Percentiles rank a stretch among this genome's conserved stretches.
These are phyloP conservation scores for Candida namnaoensis DNA, from an alignment of 805 yeast species.

Conservation along the genomic window DNA sequence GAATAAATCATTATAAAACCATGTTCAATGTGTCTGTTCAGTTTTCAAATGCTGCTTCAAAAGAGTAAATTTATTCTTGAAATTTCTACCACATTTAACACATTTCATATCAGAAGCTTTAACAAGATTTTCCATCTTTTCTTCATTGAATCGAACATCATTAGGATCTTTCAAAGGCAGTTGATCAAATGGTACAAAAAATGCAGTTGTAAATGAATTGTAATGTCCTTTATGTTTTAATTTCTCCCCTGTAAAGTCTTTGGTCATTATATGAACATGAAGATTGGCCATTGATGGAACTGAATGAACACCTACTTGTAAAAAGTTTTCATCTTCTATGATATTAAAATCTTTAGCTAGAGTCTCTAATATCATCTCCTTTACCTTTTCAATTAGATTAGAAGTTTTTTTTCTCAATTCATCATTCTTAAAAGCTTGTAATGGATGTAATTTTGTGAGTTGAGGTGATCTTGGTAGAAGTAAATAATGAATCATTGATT, in stretches of 20 bases:
- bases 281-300: slow-evolving; percentile 62
- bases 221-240: slow-evolving; percentile 61
- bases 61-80: slow-evolving; percentile 29
- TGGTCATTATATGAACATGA: slow-evolving; percentile 67
- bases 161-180: slow-evolving; percentile 31
- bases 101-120: slow-evolving; percentile 30
- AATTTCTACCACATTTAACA: slow-evolving; percentile 31
- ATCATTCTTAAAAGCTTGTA: slow-evolving; percentile 17
- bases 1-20: no score
- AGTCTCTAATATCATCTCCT: slow-evolving; percentile 9
- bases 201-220: slow-evolving; percentile 58
- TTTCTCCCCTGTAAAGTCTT: slow-evolving; percentile 45
- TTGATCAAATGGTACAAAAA: slow-evolving; percentile 49
- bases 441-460: slow-evolving; percentile 41
- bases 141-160: slow-evolving; percentile 31
- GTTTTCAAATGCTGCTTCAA: slow-evolving; percentile 31
- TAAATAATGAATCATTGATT: slow-evolving; percentile 50
- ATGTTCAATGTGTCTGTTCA: no score
- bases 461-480: slow-evolving; percentile 43
- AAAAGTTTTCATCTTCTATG: slow-evolving; percentile 14
- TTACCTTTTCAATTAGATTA: slow-evolving; percentile 5
- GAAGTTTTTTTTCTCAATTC: slow-evolving; percentile 19
- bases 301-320: slow-evolving; percentile 59
- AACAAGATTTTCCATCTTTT: slow-evolving; percentile 27
- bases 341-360: slow-evolving; percentile 9